Evolutionary conservation across 495 filamentous ascomycete species (phyloP).

Genomic region (Hypomontagnella submonticulosa): DNA sequence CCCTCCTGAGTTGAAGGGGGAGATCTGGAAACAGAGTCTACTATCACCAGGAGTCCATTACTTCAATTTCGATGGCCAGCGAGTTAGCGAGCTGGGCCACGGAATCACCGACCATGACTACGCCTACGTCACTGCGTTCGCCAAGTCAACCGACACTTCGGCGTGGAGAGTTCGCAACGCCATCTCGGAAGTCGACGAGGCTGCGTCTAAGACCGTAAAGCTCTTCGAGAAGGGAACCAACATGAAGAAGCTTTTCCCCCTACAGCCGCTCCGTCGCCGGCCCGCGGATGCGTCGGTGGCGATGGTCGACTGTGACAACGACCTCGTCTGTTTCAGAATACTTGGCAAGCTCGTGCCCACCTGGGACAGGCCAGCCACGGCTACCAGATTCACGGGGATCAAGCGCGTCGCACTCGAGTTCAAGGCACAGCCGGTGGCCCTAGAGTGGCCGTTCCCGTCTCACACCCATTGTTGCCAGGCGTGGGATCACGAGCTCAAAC

Average conservation of each 20-base stretch:
- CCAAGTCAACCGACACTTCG: neutral
- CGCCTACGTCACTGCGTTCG: neutral
- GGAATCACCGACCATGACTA: neutral
- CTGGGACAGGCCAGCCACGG: neutral
- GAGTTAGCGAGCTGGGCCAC: too few species aligned
- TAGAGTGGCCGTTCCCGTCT: neutral
- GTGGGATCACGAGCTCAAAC: neutral
- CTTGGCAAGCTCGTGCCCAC: neutral
- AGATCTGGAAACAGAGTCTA: too few species aligned
- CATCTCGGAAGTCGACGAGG: neutral
- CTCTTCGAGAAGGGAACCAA: neutral
- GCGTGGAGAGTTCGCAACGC: constrained; percentile 7
- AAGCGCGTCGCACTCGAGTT: constrained; percentile 12
- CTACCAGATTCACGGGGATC: neutral
- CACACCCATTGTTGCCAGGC: neutral
- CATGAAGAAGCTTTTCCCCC: neutral
- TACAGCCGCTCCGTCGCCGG: neutral
- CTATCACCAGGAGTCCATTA: too few species aligned
- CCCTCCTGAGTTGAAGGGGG: too few species aligned
- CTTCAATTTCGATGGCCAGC: too few species aligned
- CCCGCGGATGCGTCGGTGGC: neutral
- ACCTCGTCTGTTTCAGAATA: constrained; percentile 6
- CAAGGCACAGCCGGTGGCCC: neutral
- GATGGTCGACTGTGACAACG: neutral
- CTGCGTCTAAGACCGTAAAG: neutral